Evolutionary conservation across 2,329 filamentous ascomycete species (phyloP).

Genomic region (Xylaria sp.): DNA sequence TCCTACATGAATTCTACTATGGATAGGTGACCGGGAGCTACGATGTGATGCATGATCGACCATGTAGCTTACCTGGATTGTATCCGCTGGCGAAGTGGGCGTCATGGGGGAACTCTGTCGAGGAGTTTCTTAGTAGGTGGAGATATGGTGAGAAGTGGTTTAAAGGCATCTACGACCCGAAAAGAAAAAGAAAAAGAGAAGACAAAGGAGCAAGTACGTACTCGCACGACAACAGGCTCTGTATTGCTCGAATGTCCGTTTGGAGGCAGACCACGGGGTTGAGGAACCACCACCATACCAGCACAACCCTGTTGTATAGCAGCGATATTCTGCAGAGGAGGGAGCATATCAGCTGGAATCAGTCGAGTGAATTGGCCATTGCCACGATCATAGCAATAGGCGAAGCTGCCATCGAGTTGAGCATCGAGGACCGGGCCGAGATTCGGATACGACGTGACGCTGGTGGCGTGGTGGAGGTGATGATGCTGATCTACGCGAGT

Average conservation of each 20-base stretch:
- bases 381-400: slow-evolving; percentile 64
- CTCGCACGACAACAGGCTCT: slow-evolving; percentile 52
- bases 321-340: slow-evolving; percentile 57
- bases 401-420: slow-evolving; percentile 50
- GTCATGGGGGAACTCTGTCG: slow-evolving; percentile 41
- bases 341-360: slow-evolving; percentile 65
- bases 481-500: slow-evolving; percentile 37
- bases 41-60: slow-evolving; percentile 29
- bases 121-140: slow-evolving; percentile 27
- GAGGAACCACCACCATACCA: slow-evolving; percentile 61
- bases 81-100: slow-evolving; percentile 44
- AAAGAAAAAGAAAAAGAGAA: slow-evolving; percentile 12
- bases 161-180: background rate
- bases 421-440: slow-evolving; percentile 36
- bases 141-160: background rate
- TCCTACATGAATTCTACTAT: slow-evolving; percentile 28
- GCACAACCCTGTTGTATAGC: slow-evolving; percentile 51
- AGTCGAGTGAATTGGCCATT: slow-evolving; percentile 65
- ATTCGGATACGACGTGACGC: slow-evolving; percentile 31
- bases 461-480: slow-evolving; percentile 14
- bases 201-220: too few relatives aligned
- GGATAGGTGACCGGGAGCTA: slow-evolving; percentile 25
- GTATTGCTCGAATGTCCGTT: slow-evolving; percentile 53
- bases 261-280: slow-evolving; percentile 52
- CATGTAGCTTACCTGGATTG: slow-evolving; percentile 48